Evolutionary conservation across 345 rosid genomes (phyloP), one percentile per base, ranked within the genome.

Genomic region (Noccaea bulbosa): DNA sequence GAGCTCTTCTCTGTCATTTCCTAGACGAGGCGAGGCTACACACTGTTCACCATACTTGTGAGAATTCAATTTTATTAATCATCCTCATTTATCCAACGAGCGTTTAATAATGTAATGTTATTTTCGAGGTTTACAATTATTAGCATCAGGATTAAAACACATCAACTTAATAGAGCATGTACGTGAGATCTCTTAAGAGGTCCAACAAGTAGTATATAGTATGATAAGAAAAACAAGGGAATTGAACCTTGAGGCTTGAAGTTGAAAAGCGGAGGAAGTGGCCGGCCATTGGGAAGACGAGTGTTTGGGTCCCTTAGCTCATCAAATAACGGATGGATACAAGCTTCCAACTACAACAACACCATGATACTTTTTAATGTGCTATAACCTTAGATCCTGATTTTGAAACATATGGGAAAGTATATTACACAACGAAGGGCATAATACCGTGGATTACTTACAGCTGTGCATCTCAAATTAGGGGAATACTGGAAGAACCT

Each of bases 401-500:
- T 33, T 38, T 15, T 27, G 30, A 11, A 53, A 35, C 66, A 54
- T 14, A 22, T 4, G 6, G 12, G 32, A 45, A 53, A 60, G 43
- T 34, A 56, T 22, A 65, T 35, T 16, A 34, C 11, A 50, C 20
- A 49, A 53, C 8, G 32, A 43, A 38, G 37, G 24, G 57, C 32
- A 63, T 34, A 57, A 48, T 53, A 53, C 5, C 20, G 47, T 32
- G 54, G 51, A 46, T 20, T 51, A 75, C 96, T 88, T 84, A 93
- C 98, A 75, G 99, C 96, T 45, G 99, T 94, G 82, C 96, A 91
- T 69, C 99, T 83, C 78, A 94, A 72, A 79, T 94, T 86, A 5
- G 99, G 99, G 44, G 99, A 94, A 76, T 94, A 91, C 67, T 94
- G 99, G 73, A 94, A 89, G 76, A 94, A 88, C 77, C 97, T 81